phyloP scores from a whole-genome alignment of 2,329 filamentous ascomycete species.

The Mycogone perniciosa region DNA sequence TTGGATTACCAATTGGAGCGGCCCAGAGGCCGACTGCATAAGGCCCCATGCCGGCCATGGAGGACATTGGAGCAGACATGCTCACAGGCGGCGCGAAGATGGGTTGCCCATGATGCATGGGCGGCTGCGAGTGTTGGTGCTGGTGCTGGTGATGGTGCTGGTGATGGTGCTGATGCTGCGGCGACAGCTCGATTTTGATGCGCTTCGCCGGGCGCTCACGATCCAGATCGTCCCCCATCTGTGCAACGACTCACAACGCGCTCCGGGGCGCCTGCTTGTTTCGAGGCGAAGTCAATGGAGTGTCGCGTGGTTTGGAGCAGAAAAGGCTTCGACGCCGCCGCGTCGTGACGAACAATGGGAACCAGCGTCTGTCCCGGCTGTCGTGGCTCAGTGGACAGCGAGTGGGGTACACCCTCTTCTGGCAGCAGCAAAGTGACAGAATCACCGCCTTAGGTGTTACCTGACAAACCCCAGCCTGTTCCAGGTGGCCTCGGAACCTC shows the following conservation, averaged over 20 bases:
- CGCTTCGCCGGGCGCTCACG: conserved; percentile 19
- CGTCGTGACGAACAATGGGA: background rate
- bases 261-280: background rate
- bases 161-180: background rate
- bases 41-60: background rate
- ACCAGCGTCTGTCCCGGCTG: too few relatives aligned
- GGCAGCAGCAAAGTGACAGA: too few relatives aligned
- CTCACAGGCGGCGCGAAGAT: background rate
- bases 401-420: too few relatives aligned
- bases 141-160: background rate
- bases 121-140: background rate
- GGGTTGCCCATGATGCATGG: background rate
- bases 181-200: conserved; percentile 15
- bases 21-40: background rate
- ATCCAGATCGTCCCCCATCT: conserved; percentile 15
- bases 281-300: background rate
- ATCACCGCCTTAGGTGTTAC: too few relatives aligned
- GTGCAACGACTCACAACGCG: background rate
- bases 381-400: too few relatives aligned
- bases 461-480: too few relatives aligned
- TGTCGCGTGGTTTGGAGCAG: background rate
- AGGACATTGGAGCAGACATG: background rate
- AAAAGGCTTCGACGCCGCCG: background rate
- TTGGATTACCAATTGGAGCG: background rate
- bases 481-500: too few relatives aligned